phyloP scores from a whole-genome alignment of 352 stramenopile species.

The Lagenidium sp. region DNA sequence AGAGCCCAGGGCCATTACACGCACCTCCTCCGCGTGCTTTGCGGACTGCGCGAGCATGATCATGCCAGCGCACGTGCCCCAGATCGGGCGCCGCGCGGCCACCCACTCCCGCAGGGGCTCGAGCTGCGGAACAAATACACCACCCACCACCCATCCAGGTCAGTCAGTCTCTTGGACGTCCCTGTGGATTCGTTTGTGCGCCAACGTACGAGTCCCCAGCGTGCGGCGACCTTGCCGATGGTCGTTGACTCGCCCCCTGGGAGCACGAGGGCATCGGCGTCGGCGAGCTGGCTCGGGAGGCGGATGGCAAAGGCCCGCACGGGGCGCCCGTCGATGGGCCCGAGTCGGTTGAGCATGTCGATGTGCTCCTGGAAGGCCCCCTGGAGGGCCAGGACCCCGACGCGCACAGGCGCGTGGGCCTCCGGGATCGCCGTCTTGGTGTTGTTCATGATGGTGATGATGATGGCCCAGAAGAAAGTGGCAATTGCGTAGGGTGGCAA shows the following conservation, averaged over 20 bases:
- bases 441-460: slow-evolving; percentile 2
- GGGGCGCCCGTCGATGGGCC: slow-evolving; percentile 14
- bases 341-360: slow-evolving; percentile 52
- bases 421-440: no score
- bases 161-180: no score
- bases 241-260: slow-evolving; percentile 95
- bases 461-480: background rate
- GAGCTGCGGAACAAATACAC: slow-evolving; percentile 11
- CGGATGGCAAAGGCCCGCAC: slow-evolving; percentile 67
- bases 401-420: slow-evolving; percentile 30
- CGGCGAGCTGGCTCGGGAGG: slow-evolving; percentile 66
- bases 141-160: no score
- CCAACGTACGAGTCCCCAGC: slow-evolving; percentile 53
- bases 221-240: slow-evolving; percentile 89
- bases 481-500: background rate
- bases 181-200: background rate
- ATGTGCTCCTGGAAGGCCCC: slow-evolving; percentile 91
- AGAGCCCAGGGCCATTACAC: no score
- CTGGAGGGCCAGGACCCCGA: slow-evolving; percentile 87
- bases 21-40: slow-evolving; percentile 78
- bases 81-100: slow-evolving; percentile 71
- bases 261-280: slow-evolving; percentile 89
- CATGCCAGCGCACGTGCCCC: slow-evolving; percentile 96
- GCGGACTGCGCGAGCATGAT: slow-evolving; percentile 89
- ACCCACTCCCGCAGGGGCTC: slow-evolving; percentile 81